Base-by-base conservation (phyloP, 208 protist genomes). In the Wallacemonas sp. region DNA sequence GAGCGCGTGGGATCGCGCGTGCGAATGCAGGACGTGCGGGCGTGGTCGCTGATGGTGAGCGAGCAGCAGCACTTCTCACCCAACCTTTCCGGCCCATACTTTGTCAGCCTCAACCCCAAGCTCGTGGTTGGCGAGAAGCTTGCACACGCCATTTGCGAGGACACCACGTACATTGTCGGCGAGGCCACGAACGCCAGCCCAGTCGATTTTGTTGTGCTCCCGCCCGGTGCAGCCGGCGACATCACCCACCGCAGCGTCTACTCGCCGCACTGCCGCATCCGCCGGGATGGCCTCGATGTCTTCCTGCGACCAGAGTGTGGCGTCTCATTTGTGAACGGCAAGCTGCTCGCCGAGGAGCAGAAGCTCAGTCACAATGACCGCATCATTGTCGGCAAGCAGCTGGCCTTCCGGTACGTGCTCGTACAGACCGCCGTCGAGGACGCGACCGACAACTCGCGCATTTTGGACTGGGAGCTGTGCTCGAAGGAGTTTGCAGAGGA, bases 401-500 rank as follows among this genome's bases (percentile, higher is more conserved):
- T 87, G 7, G 77, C 74, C 2, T 84, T 87, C 46, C 82, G 82
- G 10, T 89, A 84, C 50, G 78, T 80, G 44, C 23, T 74, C 25
- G 42, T 63, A 3, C 64, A 59, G 0, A 3, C 54, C 3, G 62
- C 38, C 22, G 28, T 29, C 2, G 62, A 67, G 16, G 42, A 38
- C 57, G 33, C 5, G 23, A 14, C 14, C 4, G 39, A 66, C 4
- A 71, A 41, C 18, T 85, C 78, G 26, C 68, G 70, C 33, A 82
- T 89, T 50, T 67, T 89, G 23, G 80, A 92, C 65, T 87, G 86
- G 82, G 86, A 86, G 59, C 68, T 81, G 8, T 86, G 73, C 57
- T 54, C 61, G n/a, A 84, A 72, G 31, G 82, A 89, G 63, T 86
- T 89, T 59, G 62, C 76, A 20, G 31, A 75, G 41, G 50, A 75